Evolutionary conservation across 1,284 basidiomycete species (phyloP), one percentile per base, ranked within the genome.

Genomic region (Ustilago trichophora): DNA sequence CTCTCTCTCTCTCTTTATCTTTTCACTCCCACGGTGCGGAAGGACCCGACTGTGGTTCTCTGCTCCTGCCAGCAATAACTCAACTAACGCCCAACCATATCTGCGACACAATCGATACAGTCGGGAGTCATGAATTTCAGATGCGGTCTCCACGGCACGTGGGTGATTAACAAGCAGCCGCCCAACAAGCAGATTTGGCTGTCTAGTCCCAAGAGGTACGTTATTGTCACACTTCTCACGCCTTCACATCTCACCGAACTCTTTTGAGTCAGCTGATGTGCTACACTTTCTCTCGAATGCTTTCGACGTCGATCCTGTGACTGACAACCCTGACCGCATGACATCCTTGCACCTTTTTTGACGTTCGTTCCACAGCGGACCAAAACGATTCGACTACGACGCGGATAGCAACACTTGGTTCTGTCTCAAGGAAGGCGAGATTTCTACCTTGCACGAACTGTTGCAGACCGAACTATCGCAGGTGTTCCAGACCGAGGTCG

Each of bases 131-230:
- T 98, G 56, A 98, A 92, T 3, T 86, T 98, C 45, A 85, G 86
- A 41, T 85, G 97, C 16, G 93, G 91, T 29, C 84, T 87, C 8
- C 85, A 90, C 63, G 94, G 94, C 16, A 98, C 92, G n/a, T 98
- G 97, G 84, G 95, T 98, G 34, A 91, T 98, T 84, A 98, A 98
- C 85, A 98, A 98, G 85, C 95, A 98, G 83, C 95, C 95, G 10
- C 95, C 96, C 6, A 98, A 98, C 81, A 93, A 93, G 83, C 96
- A 98, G 82, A 98, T 98, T 78, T 98, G 95, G 95, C 85, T 98
- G 27, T 94, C 92, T 11, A 95, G 92, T 29, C 95, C 95, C 0
- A 67, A 55, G 21, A 76, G 73, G 76, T 79, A 50, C 13, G 75
- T 53, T 24, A n/a, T n/a, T n/a, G n/a, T n/a, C n/a, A n/a, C n/a